Evolutionary conservation across 768 basidiomycete genomes (phyloP).

Genomic region (Podaxis pistillaris): DNA sequence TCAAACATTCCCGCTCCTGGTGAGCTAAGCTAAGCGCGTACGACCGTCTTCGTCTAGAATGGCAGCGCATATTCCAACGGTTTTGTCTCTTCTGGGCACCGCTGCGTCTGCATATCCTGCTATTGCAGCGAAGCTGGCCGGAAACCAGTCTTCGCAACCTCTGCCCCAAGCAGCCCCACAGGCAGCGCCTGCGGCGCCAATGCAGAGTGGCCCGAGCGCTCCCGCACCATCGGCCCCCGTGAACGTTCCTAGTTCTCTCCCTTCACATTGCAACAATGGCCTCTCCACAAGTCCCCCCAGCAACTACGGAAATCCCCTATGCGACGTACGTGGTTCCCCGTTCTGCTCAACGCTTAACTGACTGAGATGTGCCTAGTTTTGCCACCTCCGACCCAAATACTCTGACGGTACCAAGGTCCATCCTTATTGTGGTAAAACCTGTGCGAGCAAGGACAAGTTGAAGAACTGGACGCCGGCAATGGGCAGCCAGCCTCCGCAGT

Average conservation of each 20-base stretch:
- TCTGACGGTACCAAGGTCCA: conserved; percentile 55
- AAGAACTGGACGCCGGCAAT: conserved; percentile 13
- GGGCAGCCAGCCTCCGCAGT: conserved; percentile 4
- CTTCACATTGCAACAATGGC: conserved; percentile 25
- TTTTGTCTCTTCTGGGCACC: conserved; percentile 37
- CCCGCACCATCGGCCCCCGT: conserved; percentile 31
- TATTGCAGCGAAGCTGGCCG: conserved; percentile 24
- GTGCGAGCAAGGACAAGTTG: conserved; percentile 44
- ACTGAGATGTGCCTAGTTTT: conserved; percentile 37
- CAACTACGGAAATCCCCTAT: conserved; percentile 36
- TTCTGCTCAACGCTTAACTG: conserved; percentile 7
- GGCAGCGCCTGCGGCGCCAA: conserved; percentile 25
- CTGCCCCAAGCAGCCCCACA: conserved; percentile 20
- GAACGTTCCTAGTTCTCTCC: conserved; percentile 26
- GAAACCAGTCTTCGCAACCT: conserved; percentile 25
- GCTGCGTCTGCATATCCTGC: conserved; percentile 22
- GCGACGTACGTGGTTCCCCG: conserved; percentile 42
- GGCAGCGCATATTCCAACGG: conserved; percentile 44
- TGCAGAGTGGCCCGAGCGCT: conserved; percentile 21
- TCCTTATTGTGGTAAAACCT: conserved; percentile 58
- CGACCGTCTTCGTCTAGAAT: conserved; percentile 22
- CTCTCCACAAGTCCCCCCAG: conserved; percentile 26
- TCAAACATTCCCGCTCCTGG: conserved; percentile 14
- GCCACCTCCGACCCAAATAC: conserved; percentile 54
- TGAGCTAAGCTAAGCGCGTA: conserved; percentile 19